These are phyloP conservation scores for Botryotinia convoluta DNA, from an alignment of 2,329 filamentous ascomycete genomes.

Conservation along the genomic window DNA sequence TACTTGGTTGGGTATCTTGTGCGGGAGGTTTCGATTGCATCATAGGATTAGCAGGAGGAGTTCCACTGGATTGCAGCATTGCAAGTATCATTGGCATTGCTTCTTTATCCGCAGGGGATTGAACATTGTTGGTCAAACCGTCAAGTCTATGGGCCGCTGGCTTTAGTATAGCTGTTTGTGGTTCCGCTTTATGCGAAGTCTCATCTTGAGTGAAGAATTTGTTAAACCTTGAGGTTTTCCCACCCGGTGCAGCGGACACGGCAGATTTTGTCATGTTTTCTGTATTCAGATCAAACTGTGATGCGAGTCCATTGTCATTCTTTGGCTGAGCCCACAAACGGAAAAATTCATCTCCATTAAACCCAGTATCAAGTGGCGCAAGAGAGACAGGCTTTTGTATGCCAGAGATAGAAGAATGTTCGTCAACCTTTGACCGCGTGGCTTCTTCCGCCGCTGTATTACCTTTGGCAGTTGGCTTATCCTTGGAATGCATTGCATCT, in stretches of 20 bases:
- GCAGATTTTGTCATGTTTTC: constrained; percentile 44
- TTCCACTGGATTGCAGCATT: constrained; percentile 64
- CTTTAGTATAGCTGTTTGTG: constrained; percentile 44
- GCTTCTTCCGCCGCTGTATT: constrained; percentile 40
- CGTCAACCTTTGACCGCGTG: constrained; percentile 38
- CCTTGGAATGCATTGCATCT: constrained; percentile 63
- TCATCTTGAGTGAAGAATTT: constrained; percentile 69
- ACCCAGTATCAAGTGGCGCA: constrained; percentile 57
- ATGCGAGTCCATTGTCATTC: constrained; percentile 46
- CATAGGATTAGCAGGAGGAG: constrained; percentile 43
- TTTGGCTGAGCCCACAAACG: constrained; percentile 50
- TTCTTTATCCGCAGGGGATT: constrained; percentile 66
- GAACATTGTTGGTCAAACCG: constrained; percentile 24
- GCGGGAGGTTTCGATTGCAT: constrained; percentile 34
- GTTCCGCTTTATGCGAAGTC: constrained; percentile 49
- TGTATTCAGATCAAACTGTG: constrained; percentile 43
- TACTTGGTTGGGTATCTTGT: constrained; percentile 47
- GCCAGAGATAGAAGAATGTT: constrained; percentile 39
- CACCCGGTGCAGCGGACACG: constrained; percentile 48
- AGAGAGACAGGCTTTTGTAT: constrained; percentile 54
- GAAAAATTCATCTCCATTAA: constrained; percentile 72
- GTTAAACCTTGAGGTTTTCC: constrained; percentile 80
- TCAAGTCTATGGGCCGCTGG: constrained; percentile 31
- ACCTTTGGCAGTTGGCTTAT: constrained; percentile 27
- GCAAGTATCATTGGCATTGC: constrained; percentile 80